A percentile compares a stretch with the other conserved stretches of the same genome.
These are phyloP conservation scores for Dryas drummondii DNA, from an alignment of 306 rosid species.

Conservation along the genomic window DNA sequence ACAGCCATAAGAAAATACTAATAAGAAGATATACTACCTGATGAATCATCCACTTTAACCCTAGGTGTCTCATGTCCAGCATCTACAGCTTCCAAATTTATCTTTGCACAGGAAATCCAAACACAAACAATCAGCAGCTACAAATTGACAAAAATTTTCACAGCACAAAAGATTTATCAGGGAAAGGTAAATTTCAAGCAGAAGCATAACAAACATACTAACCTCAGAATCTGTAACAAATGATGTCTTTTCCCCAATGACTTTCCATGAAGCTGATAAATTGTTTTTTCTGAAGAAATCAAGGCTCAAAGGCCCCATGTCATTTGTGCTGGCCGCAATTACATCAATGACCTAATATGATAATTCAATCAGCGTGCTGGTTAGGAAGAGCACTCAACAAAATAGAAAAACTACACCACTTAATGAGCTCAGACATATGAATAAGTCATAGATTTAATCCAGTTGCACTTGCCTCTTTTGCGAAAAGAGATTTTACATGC, in stretches of 20 bases:
- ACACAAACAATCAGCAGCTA: constrained; percentile 8
- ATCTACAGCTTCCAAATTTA: constrained; percentile 41
- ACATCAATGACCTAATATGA: constrained; percentile 75
- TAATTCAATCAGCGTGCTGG: constrained; percentile 30
- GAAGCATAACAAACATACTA: constrained; percentile 38
- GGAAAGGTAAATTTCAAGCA: constrained; percentile 15
- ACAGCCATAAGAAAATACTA: constrained; percentile 4
- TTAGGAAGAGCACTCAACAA: constrained; percentile 11
- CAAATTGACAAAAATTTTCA: constrained; percentile 1
- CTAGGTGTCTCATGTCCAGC: constrained; percentile 43
- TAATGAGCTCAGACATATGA: constrained; percentile 19
- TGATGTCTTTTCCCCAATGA: constrained; percentile 46
- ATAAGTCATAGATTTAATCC: constrained; percentile 14
- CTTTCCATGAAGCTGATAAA: constrained; percentile 77
- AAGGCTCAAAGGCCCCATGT: constrained; percentile 81
- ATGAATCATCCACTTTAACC: constrained; percentile 37
- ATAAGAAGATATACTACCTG: constrained; percentile 41
- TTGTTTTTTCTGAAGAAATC: constrained; percentile 71
- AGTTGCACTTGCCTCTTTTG: constrained; percentile 69
- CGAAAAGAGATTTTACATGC: constrained; percentile 66
- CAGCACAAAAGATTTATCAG: constrained; percentile 6
- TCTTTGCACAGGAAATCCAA: constrained; percentile 5
- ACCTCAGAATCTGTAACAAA: constrained; percentile 52
- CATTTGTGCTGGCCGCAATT: constrained; percentile 67
- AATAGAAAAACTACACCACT: constrained; percentile 16